A percentile compares a stretch with the other conserved stretches of the same genome.
Conservation (phyloP, 73 alveolate genomes). For the Paramecium biaurelia region DNA sequence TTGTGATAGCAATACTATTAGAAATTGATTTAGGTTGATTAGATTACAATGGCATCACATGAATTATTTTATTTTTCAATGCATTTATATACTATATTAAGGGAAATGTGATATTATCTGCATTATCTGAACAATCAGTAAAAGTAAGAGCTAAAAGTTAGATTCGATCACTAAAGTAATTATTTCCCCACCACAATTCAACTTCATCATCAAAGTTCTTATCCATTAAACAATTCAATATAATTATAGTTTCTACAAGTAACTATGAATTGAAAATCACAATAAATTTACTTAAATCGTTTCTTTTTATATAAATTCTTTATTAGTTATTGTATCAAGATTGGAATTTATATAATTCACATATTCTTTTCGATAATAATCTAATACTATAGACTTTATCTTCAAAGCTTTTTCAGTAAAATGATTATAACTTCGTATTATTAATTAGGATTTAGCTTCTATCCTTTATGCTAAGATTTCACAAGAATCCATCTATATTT, state of each 20-base stretch:
- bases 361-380: background rate
- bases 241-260: background rate
- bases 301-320: background rate
- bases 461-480: background rate
- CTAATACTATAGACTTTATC: background rate
- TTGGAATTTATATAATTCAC: background rate
- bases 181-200: slow-evolving; percentile 33
- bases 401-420: background rate
- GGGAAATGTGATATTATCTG: background rate
- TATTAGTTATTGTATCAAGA: background rate
- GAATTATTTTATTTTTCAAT: background rate
- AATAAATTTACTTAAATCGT: background rate
- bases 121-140: background rate
- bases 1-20: background rate
- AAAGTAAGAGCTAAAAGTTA: background rate
- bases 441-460: background rate
- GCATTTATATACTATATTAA: background rate
- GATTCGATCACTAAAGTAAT: background rate
- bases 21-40: background rate
- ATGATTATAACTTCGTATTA: background rate
- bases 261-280: background rate
- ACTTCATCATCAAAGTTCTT: slow-evolving; percentile 33
- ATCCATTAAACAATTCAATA: slow-evolving; percentile 41
- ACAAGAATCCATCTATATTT: background rate
- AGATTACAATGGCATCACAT: background rate